Percentiles rank a stretch among this genome's conserved stretches.
Conservation (phyloP, 352 stramenopile genomes). For the Globisporangium radiosum region DNA sequence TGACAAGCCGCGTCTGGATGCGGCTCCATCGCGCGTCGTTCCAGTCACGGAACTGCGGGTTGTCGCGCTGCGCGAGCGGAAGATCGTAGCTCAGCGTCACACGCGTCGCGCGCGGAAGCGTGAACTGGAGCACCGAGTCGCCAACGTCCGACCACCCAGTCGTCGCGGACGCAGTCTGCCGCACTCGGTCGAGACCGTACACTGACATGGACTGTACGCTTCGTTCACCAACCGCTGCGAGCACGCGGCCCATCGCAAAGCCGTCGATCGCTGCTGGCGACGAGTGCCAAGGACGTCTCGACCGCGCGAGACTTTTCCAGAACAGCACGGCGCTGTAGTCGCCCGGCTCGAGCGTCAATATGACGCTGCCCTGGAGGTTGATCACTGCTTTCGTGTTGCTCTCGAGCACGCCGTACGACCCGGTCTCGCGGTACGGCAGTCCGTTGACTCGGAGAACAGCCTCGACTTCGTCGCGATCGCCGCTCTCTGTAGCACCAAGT, state of each 20-base stretch:
- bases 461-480: slow-evolving; percentile 58
- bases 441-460: slow-evolving; percentile 58
- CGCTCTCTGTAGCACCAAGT: slow-evolving; percentile 22
- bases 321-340: slow-evolving; percentile 54
- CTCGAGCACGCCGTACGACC: slow-evolving; percentile 50
- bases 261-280: slow-evolving; percentile 49
- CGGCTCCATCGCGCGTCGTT: slow-evolving; percentile 36
- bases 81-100: slow-evolving; percentile 73
- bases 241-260: slow-evolving; percentile 58
- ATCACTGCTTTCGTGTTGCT: slow-evolving; percentile 49
- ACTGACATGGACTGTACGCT: slow-evolving; percentile 40
- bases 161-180: slow-evolving; percentile 12
- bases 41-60: slow-evolving; percentile 56
- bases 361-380: slow-evolving; percentile 50
- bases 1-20: slow-evolving; percentile 51
- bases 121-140: slow-evolving; percentile 71
- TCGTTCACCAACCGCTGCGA: slow-evolving; percentile 47
- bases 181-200: slow-evolving; percentile 44
- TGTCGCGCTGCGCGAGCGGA: slow-evolving; percentile 63
- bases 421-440: slow-evolving; percentile 57
- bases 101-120: slow-evolving; percentile 38
- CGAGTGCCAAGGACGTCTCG: slow-evolving; percentile 59
- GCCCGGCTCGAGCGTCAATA: slow-evolving; percentile 55
- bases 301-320: slow-evolving; percentile 46
- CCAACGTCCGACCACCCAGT: slow-evolving; percentile 63